A percentile compares a stretch with the other conserved stretches of the same genome.
These are phyloP conservation scores for Solanum ossicruentum DNA, from an alignment of 257 asterid genomes.

Conservation along the genomic window DNA sequence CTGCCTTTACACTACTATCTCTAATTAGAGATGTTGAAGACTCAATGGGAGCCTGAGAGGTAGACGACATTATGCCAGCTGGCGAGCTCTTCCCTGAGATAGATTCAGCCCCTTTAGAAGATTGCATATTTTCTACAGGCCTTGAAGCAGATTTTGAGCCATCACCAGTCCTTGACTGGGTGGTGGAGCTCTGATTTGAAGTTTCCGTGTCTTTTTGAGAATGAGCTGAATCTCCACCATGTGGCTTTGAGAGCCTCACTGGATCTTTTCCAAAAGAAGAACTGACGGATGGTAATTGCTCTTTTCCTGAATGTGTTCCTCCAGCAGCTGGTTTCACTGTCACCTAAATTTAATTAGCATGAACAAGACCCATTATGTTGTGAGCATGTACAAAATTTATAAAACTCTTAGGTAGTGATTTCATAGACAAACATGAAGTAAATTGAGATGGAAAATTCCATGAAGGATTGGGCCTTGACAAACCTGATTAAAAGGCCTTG, in stretches of 20 bases:
- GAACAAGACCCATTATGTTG: background rate
- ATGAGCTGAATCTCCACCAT: constrained; percentile 12
- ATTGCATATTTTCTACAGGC: constrained; percentile 1
- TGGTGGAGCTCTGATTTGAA: constrained; percentile 17
- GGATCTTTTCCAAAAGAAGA: constrained; percentile 38
- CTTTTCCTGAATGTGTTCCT: constrained; percentile 40
- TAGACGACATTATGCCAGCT: constrained; percentile 3
- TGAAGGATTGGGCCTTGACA: background rate
- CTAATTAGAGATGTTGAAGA: constrained; percentile 11
- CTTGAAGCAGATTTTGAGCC: constrained; percentile 18
- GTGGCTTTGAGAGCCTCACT: constrained; percentile 19
- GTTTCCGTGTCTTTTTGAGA: constrained; percentile 32
- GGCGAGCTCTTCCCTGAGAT: constrained; percentile 12
- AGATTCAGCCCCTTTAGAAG: constrained; percentile 16
- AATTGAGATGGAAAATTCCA: background rate
- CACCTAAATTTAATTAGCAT: constrained; percentile 28
- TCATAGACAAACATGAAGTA: background rate
- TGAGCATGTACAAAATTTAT: background rate
- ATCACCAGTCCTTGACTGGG: constrained; percentile 30
- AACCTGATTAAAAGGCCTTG: constrained; percentile 62
- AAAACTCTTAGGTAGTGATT: background rate
- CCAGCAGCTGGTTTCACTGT: constrained; percentile 57
- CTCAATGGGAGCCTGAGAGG: constrained; percentile 11
- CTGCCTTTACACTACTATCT: constrained; percentile 10
- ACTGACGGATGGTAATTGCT: constrained; percentile 16